Conservation (phyloP, 805 yeast genomes). For the Cyberlindnera misumaiensis region DNA sequence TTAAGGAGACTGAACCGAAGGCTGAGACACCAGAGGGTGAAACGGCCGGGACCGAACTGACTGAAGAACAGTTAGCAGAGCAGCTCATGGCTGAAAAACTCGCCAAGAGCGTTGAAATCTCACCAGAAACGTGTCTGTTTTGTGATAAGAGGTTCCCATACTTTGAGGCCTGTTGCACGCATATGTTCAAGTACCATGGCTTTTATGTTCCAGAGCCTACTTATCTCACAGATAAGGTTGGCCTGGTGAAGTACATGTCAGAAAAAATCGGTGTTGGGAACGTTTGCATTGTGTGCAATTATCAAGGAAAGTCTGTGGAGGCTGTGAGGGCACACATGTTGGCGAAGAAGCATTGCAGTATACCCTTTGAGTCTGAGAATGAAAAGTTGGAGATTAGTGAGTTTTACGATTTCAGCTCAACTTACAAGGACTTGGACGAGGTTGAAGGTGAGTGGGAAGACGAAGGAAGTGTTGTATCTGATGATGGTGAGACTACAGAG, state of each 20-base stretch:
- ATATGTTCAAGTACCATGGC: conserved; percentile 78
- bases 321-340: conserved; percentile 90
- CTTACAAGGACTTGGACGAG: conserved; percentile 38
- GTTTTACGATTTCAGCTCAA: conserved; percentile 80
- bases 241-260: conserved; percentile 70
- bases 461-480: conserved; percentile 32
- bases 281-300: conserved; percentile 76
- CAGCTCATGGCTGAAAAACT: conserved; percentile 32
- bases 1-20: conserved; percentile 2
- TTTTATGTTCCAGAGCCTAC: conserved; percentile 80
- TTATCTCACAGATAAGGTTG: conserved; percentile 62
- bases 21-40: conserved; percentile 11
- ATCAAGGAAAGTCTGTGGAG: conserved; percentile 78
- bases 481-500: conserved; percentile 28
- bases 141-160: conserved; percentile 40
- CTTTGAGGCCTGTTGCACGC: conserved; percentile 50
- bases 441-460: conserved; percentile 29
- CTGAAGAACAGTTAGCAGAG: conserved; percentile 34
- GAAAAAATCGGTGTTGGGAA: conserved; percentile 93
- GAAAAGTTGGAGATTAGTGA: conserved; percentile 86
- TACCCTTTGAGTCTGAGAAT: conserved; percentile 82
- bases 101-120: conserved; percentile 36
- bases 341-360: conserved; percentile 77
- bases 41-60: too few species aligned
- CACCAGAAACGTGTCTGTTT: conserved; percentile 47